Base-by-base conservation (phyloP, 2,329 filamentous ascomycete species). In the Scopulariopsis brevicaulis region DNA sequence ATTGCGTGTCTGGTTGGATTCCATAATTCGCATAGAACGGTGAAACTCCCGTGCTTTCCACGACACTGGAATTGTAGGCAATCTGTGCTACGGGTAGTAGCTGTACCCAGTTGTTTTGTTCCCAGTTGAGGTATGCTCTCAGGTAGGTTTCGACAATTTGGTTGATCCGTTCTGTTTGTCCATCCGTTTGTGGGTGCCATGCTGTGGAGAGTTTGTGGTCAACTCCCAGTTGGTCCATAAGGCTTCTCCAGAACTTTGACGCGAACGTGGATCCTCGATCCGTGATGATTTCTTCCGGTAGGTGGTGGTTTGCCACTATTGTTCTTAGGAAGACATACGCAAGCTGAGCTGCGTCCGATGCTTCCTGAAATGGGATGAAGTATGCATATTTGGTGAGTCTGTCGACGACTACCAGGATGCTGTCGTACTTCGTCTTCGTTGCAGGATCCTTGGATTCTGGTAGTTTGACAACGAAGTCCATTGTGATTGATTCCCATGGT, bases 401-500 rank as follows among this genome's bases (percentile, higher is more conserved):
- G 4, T 20, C 20, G 20, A 24, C 20, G 20, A 12, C 15, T 50
- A 10, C 5, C 6, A 24, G n/a, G 20, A 12, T 50, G 4, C 28
- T 32, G 8, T 32, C 8, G 8, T 32, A 32, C 28, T 32, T 32
- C 8, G 8, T 32, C 8, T 4, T 50, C 3, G 6, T 50, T 20
- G 12, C n/a, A 4, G 52, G 54, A 52, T 60, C 22, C 22, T 58
- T 59, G 34, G 56, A 59, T 37, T 15, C 24, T 48, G 35, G 51
- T 59, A 60, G 24, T 11, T 6, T 20, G 4, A 50, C 20, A 4
- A 50, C 8, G 11, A 43, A 43, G 37, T 43, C 37, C 18, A 43
- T 43, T 15, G 4, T 43, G 11, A 43, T 43, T 15, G 12, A 28
- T 59, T 61, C 20, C 43, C 58, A 60, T 62, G 58, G 34, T 59